Evolutionary conservation across 2,329 filamentous ascomycete genomes (phyloP), one percentile per base, ranked within the genome.

Genomic region (Mycosphaerelloides madeirae): DNA sequence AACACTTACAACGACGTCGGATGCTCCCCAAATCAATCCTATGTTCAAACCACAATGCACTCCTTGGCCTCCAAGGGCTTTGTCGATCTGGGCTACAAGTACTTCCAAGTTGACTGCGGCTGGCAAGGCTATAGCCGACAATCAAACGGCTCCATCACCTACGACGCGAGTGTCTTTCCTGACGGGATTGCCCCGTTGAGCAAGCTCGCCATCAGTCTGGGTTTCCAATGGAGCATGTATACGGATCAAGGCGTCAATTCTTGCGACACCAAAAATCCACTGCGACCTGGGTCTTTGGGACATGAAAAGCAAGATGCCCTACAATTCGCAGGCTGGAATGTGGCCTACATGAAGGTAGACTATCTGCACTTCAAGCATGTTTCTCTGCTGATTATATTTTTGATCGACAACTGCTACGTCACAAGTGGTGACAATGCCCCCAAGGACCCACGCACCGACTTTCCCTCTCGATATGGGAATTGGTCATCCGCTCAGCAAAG

Each of bases 61-160:
- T 44, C 50, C 11, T 49, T 59, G n/a, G 29, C 48, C 3, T 32
- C 32, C 5, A 40, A 50, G 19, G 53, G 48, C 12, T 52, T 55
- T 31, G 22, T 19, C 13, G 36, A 38, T 16, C 34, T 45, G 1
- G 79, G 80, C 5, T 83, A 83, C 54, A 68, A 64, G 1, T 73
- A 74, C 43, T 73, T 81, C 25, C 78, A 76, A 0, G 70, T 44
- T 29, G 80, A 83, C 53, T 82, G 78, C 42, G 79, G 80, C 1
- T 83, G 79, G 80, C 70, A 63, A 4, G 59, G 66, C 3, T 44
- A 31, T 16, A 46, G 60, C 2, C 60, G 68, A 41, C 48, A 74
- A 29, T 56, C 63, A 0, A 60, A 76, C 8, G 73, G 72, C 1
- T 65, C 65, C 15, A 61, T 78, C 3, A 70, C 73, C 11, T 80